phyloP scores from a whole-genome alignment of 441 rosid genomes.

The Biscutella laevigata region DNA sequence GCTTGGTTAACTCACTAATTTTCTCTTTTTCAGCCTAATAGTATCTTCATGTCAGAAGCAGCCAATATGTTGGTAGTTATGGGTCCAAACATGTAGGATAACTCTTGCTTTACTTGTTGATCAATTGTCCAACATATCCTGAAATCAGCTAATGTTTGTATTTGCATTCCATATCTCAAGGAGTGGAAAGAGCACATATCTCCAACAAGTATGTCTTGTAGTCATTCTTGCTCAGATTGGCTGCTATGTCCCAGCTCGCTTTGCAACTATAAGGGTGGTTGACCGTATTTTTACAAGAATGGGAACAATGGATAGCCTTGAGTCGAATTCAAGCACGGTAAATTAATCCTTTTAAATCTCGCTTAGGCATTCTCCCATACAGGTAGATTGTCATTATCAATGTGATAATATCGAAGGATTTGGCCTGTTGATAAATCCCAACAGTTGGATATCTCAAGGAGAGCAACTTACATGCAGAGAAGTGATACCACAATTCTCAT shows the following conservation, averaged over 20 bases:
- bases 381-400: not conserved
- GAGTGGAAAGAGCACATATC: constrained; percentile 99
- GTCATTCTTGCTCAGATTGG: constrained; percentile 97
- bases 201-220: constrained; percentile 87
- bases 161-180: constrained; percentile 36
- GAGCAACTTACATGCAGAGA: not conserved
- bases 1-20: not conserved
- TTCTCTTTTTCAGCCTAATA: constrained; percentile 66
- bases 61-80: constrained; percentile 81
- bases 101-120: constrained; percentile 11
- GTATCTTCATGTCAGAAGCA: constrained; percentile 88
- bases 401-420: not conserved
- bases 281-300: constrained; percentile 96
- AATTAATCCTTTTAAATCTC: constrained; percentile 30
- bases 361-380: not conserved
- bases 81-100: constrained; percentile 94
- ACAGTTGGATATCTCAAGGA: not conserved
- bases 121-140: not conserved
- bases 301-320: constrained; percentile 86
- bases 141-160: constrained; percentile 15
- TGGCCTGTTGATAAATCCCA: constrained; percentile 10
- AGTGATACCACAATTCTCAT: constrained; percentile 3
- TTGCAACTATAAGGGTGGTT: constrained; percentile 70
- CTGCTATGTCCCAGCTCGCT: constrained; percentile 90
- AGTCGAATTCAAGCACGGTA: constrained; percentile 90